Conservation (phyloP, 495 filamentous ascomycete genomes). For the Trypethelium eluteriae region DNA sequence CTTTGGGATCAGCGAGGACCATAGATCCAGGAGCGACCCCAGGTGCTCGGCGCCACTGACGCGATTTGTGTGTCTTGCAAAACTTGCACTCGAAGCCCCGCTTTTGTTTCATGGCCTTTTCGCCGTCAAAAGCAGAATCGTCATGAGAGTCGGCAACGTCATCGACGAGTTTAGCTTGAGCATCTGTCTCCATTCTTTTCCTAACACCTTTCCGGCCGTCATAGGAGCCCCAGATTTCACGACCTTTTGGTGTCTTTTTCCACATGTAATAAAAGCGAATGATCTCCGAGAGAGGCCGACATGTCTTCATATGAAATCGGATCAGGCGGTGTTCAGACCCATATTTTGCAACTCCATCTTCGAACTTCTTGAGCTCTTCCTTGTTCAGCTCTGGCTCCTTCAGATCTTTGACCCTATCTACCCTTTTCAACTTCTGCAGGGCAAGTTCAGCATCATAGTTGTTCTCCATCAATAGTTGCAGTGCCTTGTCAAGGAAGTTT, state of each 20-base stretch:
- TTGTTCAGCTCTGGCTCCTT: conserved; percentile 75
- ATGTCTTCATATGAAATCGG: conserved; percentile 73
- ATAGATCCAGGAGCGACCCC: conserved; percentile 62
- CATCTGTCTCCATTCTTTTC: conserved; percentile 60
- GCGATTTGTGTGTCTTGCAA: conserved; percentile 66
- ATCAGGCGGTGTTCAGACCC: conserved; percentile 84
- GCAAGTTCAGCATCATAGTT: conserved; percentile 64
- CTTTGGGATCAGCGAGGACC: conserved; percentile 57
- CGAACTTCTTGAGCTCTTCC: conserved; percentile 79
- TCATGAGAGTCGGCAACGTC: conserved; percentile 90
- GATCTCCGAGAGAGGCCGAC: conserved; percentile 62
- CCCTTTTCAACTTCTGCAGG: conserved; percentile 59
- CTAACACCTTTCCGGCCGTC: conserved; percentile 72
- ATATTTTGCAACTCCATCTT: conserved; percentile 82
- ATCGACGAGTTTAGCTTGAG: conserved; percentile 68
- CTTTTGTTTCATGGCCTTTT: conserved; percentile 72
- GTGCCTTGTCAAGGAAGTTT: conserved; percentile 80
- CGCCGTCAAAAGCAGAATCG: conserved; percentile 91
- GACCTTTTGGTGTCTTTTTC: conserved; percentile 88
- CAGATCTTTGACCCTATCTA: conserved; percentile 65
- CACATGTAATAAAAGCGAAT: conserved; percentile 94
- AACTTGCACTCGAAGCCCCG: conserved; percentile 92
- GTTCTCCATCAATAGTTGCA: conserved; percentile 63
- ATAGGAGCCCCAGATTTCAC: conserved; percentile 81
- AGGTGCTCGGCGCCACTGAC: conserved; percentile 89